phyloP scores from a whole-genome alignment of 139 green algal species.

The Auxenochlorella protothecoides region DNA sequence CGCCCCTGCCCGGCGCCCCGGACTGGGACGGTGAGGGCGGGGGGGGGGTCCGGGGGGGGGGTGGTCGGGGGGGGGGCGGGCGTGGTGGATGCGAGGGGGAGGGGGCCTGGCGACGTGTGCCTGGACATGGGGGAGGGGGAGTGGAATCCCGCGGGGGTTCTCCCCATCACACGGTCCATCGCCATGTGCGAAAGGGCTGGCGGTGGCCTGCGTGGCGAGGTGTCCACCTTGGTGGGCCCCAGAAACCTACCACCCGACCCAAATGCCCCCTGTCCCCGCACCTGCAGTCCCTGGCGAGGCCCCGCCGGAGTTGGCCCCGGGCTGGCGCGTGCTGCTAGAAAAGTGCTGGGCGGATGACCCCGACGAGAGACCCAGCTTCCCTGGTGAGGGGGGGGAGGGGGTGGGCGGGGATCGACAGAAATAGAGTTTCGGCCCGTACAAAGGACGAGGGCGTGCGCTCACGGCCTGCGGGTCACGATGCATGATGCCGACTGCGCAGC shows the following conservation, averaged over 20 bases:
- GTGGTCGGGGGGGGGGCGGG: too few relatives aligned
- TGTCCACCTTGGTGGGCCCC: too few relatives aligned
- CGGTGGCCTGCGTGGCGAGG: too few relatives aligned
- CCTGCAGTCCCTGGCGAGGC: not conserved
- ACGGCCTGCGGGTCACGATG: too few relatives aligned
- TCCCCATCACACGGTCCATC: too few relatives aligned
- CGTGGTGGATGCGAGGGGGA: too few relatives aligned
- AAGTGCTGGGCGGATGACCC: slow-evolving; percentile 43
- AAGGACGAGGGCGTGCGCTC: too few relatives aligned
- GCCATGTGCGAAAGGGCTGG: too few relatives aligned
- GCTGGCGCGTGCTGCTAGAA: slow-evolving; percentile 44
- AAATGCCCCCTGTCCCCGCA: not conserved
- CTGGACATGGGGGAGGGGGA: too few relatives aligned
- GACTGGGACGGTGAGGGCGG: slow-evolving; percentile 52
- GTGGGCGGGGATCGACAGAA: not conserved
- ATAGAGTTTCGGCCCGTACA: not conserved
- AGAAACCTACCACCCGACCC: not conserved
- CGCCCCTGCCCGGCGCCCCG: slow-evolving; percentile 37
- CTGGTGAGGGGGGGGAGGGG: not conserved
- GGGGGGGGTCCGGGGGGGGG: not conserved
- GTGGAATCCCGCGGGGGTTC: too few relatives aligned
- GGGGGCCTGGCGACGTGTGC: too few relatives aligned
- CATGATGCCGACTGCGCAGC: too few relatives aligned
- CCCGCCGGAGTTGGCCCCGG: slow-evolving; percentile 32
- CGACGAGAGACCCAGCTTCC: slow-evolving; percentile 34